These are phyloP conservation scores for Neonectria sp. DNA, from an alignment of 2,329 filamentous ascomycete genomes.

Conservation along the genomic window DNA sequence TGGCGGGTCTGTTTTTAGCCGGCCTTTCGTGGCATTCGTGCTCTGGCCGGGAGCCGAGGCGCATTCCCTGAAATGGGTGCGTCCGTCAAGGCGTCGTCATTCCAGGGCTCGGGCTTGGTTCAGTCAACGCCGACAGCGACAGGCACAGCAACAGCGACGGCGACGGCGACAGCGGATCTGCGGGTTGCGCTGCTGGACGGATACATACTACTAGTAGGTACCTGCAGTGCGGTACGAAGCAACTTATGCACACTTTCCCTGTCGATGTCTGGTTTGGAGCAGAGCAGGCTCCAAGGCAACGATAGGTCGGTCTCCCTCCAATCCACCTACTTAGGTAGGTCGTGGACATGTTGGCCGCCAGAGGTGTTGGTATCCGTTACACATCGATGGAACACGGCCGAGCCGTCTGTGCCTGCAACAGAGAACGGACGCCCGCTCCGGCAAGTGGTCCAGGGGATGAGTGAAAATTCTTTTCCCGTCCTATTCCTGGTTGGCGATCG, in stretches of 20 bases:
- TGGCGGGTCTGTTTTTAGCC: constrained; percentile 19
- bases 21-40: not conserved
- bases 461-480: not conserved
- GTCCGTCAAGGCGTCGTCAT: not conserved
- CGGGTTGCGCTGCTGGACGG: not conserved
- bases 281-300: not conserved
- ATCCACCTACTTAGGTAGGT: not conserved
- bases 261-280: not conserved
- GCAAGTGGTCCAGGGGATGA: not conserved
- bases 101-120: no score
- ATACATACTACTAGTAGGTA: no score
- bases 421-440: not conserved
- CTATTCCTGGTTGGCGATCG: not conserved
- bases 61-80: not conserved
- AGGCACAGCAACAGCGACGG: no score
- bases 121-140: no score
- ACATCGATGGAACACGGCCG: not conserved
- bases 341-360: not conserved
- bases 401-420: not conserved
- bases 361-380: not conserved
- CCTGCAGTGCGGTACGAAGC: no score
- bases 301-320: not conserved
- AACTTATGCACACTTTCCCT: no score
- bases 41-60: not conserved
- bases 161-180: not conserved